These are phyloP conservation scores for Colletotrichum magnum DNA, from an alignment of 2,329 filamentous ascomycete genomes.

Conservation along the genomic window DNA sequence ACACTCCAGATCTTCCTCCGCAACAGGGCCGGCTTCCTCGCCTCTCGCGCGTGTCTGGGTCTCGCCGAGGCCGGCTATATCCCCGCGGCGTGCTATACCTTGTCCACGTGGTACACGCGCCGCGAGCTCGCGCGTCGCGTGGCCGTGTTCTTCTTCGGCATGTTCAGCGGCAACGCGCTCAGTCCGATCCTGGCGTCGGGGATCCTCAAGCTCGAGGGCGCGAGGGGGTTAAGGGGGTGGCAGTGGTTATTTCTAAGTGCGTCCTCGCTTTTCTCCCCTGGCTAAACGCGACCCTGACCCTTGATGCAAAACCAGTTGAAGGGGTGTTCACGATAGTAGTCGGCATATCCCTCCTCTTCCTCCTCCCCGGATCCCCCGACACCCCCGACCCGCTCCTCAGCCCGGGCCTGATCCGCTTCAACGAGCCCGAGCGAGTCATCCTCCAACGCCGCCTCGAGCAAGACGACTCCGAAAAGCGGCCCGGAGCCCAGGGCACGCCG, in stretches of 20 bases:
- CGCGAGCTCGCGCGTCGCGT: constrained; percentile 61
- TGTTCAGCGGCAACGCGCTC: constrained; percentile 65
- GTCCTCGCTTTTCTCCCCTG: constrained; percentile 9
- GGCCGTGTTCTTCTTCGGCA: constrained; percentile 67
- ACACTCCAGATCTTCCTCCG: constrained; percentile 59
- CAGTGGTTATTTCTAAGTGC: constrained; percentile 65
- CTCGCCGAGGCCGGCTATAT: constrained; percentile 67
- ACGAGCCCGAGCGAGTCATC: constrained; percentile 48
- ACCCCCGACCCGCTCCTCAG: constrained; percentile 55
- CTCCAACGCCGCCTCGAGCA: constrained; percentile 52
- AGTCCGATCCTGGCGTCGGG: constrained; percentile 63
- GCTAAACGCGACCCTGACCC: too few species aligned
- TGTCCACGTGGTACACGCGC: constrained; percentile 66
- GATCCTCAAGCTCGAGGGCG: constrained; percentile 60
- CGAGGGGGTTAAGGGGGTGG: constrained; percentile 60
- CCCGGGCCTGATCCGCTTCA: constrained; percentile 55
- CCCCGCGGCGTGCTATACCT: constrained; percentile 63
- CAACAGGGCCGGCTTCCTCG: constrained; percentile 59
- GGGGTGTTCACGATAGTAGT: constrained; percentile 60
- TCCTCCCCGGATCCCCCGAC: constrained; percentile 59
- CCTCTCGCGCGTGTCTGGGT: constrained; percentile 59
- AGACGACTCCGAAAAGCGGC: constrained; percentile 50
- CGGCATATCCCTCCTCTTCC: constrained; percentile 54
- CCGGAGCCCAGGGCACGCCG: constrained; percentile 51
- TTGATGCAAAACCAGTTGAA: constrained; percentile 52